These are phyloP conservation scores for Sporothrix globosa DNA, from an alignment of 2,329 filamentous ascomycete species.

Conservation along the genomic window DNA sequence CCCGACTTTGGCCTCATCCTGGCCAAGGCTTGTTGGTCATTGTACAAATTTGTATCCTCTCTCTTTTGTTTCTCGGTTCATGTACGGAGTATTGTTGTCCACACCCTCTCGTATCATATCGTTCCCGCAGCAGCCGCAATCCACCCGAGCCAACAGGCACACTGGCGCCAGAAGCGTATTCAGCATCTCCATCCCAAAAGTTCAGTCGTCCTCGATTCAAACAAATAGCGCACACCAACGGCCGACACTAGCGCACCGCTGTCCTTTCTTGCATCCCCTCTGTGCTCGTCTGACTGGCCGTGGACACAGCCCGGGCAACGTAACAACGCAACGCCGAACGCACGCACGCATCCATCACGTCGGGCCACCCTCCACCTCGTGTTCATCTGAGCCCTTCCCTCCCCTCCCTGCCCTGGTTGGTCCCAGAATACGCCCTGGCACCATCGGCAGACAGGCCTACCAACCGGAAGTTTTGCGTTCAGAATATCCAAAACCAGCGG, in stretches of 20 bases:
- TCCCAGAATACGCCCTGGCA: constrained; percentile 4
- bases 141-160: background rate
- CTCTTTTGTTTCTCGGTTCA: background rate
- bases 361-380: constrained; percentile 18
- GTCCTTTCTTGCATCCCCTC: background rate
- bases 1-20: constrained; percentile 4
- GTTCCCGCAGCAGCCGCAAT: constrained; percentile 4
- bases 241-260: background rate
- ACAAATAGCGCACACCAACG: constrained; percentile 6
- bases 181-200: background rate
- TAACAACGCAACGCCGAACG: background rate
- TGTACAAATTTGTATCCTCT: background rate
- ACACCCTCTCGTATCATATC: background rate
- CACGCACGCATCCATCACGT: constrained; percentile 18
- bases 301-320: background rate
- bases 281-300: constrained; percentile 24
- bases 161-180: background rate
- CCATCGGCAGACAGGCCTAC: constrained; percentile 2
- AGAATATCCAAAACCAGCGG: background rate
- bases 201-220: background rate
- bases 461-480: constrained; percentile 25
- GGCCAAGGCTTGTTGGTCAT: background rate
- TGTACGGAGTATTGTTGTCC: background rate
- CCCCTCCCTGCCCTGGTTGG: background rate
- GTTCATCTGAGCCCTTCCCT: too few species aligned